Conservation (phyloP, 768 basidiomycete species). For the Leccinum uliginosum region DNA sequence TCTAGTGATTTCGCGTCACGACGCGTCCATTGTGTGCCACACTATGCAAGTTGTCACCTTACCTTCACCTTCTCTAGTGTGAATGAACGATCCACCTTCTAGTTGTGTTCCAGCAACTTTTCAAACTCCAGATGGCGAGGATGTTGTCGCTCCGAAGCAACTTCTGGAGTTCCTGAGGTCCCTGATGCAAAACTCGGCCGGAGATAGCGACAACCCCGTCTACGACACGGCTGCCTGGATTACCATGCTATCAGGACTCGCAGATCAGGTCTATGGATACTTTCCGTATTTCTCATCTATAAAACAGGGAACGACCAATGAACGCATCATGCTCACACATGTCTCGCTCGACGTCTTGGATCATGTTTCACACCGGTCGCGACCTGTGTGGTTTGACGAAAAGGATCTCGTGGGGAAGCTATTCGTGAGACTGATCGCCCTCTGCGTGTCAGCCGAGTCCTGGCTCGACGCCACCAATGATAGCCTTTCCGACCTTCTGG, state of each 20-base stretch:
- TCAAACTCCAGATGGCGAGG: conserved; percentile 26
- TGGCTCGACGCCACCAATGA: conserved; percentile 50
- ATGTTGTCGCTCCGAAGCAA: conserved; percentile 30
- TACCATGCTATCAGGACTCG: conserved; percentile 46
- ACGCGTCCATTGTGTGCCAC: background rate
- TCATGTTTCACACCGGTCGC: conserved; percentile 45
- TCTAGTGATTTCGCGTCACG: background rate
- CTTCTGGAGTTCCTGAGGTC: conserved; percentile 42
- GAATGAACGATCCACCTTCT: conserved; percentile 26
- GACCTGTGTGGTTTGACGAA: conserved; percentile 45
- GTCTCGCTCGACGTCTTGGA: conserved; percentile 52
- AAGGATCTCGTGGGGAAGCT: conserved; percentile 45
- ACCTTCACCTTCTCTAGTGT: background rate
- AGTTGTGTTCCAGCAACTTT: conserved; percentile 29
- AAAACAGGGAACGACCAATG: conserved; percentile 51
- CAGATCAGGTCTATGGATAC: conserved; percentile 47
- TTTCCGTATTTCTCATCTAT: conserved; percentile 53
- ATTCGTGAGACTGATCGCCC: conserved; percentile 47
- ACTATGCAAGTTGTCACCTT: background rate
- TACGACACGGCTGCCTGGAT: conserved; percentile 44
- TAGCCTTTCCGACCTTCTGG: conserved; percentile 36
- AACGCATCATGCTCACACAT: conserved; percentile 53
- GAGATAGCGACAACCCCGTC: conserved; percentile 28
- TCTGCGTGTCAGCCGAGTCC: conserved; percentile 52
- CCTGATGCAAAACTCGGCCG: conserved; percentile 33